Percentiles rank a stretch among this genome's conserved stretches.
Conservation (phyloP, 495 filamentous ascomycete genomes). For the Penicillium odoratum region DNA sequence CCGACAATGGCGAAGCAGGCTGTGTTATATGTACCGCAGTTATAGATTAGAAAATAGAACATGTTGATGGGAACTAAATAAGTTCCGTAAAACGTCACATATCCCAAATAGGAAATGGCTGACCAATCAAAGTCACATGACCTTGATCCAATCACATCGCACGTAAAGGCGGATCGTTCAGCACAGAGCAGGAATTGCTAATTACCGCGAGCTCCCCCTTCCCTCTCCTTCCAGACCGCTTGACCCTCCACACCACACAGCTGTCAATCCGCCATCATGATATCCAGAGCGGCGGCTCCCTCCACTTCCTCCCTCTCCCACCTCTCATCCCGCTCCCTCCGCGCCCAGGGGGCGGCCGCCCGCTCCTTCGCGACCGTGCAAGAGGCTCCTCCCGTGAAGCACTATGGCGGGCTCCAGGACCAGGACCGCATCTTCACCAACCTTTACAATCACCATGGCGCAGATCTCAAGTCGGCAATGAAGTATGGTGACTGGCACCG, state of each 20-base stretch:
- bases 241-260: conserved; percentile 30
- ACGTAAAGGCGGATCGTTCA: conserved; percentile 49
- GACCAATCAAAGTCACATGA: conserved; percentile 37
- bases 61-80: neutral
- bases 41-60: neutral
- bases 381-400: conserved; percentile 71
- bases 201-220: conserved; percentile 40
- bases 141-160: conserved; percentile 35
- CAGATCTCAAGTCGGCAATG: conserved; percentile 90
- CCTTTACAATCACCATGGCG: conserved; percentile 87
- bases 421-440: conserved; percentile 99
- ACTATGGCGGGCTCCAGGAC: conserved; percentile 83
- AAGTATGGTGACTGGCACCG: conserved; percentile 99
- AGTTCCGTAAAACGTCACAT: neutral
- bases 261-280: conserved; percentile 45
- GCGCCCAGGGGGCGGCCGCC: conserved; percentile 51
- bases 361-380: conserved; percentile 85
- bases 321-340: conserved; percentile 57
- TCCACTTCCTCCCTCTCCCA: conserved; percentile 50
- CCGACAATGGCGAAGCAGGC: conserved; percentile 33
- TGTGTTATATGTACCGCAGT: conserved; percentile 44
- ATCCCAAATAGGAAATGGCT: conserved; percentile 13
- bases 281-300: conserved; percentile 53
- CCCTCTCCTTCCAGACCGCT: conserved; percentile 30
- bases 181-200: conserved; percentile 49